Evolutionary conservation across 208 protist species (phyloP).

Genomic region (Crithidia expoeki): DNA sequence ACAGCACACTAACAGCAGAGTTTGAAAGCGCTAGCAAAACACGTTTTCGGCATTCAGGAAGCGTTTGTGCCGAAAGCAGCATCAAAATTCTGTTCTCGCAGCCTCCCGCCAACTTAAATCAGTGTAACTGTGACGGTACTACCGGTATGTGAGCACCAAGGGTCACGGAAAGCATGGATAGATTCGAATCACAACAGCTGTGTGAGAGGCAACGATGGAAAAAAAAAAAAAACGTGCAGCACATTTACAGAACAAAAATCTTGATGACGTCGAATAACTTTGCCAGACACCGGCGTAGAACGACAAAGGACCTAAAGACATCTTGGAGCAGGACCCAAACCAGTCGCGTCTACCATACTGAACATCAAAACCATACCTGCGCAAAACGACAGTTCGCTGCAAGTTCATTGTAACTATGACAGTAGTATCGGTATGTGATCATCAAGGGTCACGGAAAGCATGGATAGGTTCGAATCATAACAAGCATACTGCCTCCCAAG

Average conservation of each 20-base stretch:
- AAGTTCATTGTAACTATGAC: slow-evolving; percentile 30
- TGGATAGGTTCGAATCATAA: slow-evolving; percentile 31
- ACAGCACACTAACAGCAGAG: too few species aligned
- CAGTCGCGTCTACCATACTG: not conserved
- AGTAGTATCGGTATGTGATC: slow-evolving; percentile 21
- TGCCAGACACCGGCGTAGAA: slow-evolving; percentile 11
- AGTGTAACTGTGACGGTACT: too few species aligned
- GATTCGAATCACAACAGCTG: not conserved
- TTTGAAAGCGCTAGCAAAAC: too few species aligned
- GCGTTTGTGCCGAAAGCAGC: too few species aligned
- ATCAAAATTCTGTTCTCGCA: too few species aligned
- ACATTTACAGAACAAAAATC: slow-evolving; percentile 6
- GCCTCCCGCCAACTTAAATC: too few species aligned
- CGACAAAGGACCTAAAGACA: slow-evolving; percentile 41
- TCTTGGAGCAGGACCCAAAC: not conserved
- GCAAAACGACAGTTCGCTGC: not conserved
- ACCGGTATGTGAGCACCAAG: too few species aligned
- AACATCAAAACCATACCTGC: not conserved
- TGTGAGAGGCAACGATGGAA: not conserved
- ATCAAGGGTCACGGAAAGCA: slow-evolving; percentile 31
- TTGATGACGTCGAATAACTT: slow-evolving; percentile 39
- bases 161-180: slow-evolving; percentile 5
- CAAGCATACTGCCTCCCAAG: not conserved
- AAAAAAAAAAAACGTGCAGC: slow-evolving; percentile 1
- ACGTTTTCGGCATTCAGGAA: too few species aligned